phyloP scores from a whole-genome alignment of 2,329 filamentous ascomycete species.

The Pseudogymnoascus sp. region DNA sequence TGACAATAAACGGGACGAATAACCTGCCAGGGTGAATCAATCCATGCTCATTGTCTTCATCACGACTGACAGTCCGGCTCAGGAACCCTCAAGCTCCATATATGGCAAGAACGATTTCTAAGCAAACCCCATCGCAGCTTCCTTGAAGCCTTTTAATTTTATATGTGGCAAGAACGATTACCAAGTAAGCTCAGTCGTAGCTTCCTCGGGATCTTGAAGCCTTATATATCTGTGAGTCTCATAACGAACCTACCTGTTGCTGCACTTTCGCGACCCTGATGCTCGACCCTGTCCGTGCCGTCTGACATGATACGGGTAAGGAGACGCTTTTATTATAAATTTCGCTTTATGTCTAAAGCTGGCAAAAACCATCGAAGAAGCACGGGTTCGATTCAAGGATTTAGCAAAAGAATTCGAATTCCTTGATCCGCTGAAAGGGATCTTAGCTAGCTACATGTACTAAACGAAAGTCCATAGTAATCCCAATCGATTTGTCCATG shows the following conservation, averaged over 20 bases:
- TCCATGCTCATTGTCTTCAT: background rate
- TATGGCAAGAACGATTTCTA: no score
- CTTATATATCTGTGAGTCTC: no score
- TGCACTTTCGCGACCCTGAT: no score
- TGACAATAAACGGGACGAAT: background rate
- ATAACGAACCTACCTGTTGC: no score
- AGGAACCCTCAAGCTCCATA: background rate
- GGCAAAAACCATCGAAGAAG: background rate
- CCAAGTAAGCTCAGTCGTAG: no score
- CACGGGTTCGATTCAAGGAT: background rate
- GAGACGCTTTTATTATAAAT: background rate
- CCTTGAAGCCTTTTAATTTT: no score
- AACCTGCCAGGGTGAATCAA: background rate
- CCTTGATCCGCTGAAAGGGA: background rate
- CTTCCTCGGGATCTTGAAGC: no score
- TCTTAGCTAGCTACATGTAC: background rate
- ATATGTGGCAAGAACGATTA: no score
- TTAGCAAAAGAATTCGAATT: background rate
- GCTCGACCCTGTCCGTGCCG: no score
- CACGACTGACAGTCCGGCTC: background rate
- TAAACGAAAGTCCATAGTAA: background rate
- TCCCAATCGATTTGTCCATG: background rate
- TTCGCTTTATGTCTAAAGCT: background rate
- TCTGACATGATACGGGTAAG: no score
- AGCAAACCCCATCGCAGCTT: no score